phyloP scores from a whole-genome alignment of 1,284 basidiomycete genomes.

The Boletus semigastroideus region DNA sequence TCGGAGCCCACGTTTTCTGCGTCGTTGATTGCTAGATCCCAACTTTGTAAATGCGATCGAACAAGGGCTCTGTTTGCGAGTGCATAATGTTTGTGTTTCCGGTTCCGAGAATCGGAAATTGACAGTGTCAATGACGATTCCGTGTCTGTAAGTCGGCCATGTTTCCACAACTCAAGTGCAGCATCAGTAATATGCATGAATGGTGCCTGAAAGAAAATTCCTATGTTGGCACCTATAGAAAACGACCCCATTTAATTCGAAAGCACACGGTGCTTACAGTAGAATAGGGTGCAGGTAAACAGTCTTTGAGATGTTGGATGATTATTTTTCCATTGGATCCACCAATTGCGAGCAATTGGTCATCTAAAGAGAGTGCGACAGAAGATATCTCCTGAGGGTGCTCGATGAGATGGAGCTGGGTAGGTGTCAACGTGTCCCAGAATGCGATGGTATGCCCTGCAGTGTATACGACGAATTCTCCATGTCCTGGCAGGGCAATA shows the following conservation, averaged over 20 bases:
- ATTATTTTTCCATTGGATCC: background rate
- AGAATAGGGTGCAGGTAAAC: no score
- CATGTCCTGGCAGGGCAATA: background rate
- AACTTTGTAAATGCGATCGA: background rate
- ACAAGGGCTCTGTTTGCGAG: background rate
- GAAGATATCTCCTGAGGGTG: background rate
- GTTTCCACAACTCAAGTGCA: no score
- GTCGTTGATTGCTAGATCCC: background rate
- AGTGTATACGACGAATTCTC: background rate
- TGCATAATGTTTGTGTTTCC: background rate
- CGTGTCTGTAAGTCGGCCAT: no score
- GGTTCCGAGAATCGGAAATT: background rate
- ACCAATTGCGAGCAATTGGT: background rate
- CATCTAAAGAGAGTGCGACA: background rate
- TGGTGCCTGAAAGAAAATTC: no score
- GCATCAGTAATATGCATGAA: no score
- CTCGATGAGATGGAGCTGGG: background rate
- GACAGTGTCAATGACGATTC: background rate
- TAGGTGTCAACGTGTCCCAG: background rate
- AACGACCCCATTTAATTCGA: no score
- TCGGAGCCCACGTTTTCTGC: background rate
- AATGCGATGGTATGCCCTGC: background rate
- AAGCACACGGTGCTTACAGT: no score
- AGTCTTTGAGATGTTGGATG: background rate
- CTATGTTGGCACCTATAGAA: no score